Base-by-base conservation (phyloP, 2,329 filamentous ascomycete genomes). In the Hypoxylon sp. region DNA sequence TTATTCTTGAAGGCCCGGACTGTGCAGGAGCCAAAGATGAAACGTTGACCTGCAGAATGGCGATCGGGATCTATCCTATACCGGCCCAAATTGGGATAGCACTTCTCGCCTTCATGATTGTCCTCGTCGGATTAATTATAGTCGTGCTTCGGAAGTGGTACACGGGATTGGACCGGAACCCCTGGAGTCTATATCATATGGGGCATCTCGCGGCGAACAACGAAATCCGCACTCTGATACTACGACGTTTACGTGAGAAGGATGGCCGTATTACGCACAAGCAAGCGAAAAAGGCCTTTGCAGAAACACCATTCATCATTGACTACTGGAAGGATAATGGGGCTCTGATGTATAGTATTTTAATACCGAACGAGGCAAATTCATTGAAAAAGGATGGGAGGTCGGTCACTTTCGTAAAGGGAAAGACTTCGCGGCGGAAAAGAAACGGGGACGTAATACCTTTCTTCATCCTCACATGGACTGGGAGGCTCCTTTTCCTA, bases 171-270 rank as follows among this genome's bases (percentile, higher is more conserved):
- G 71, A 74, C 22, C 75, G 77, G 11, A 79, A 82, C 48, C 82
- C 82, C 1, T 84, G 82, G 82, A 82, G 74, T 61, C 71, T 83
- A 3, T 76, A 76, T 0, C 75, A 79, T 0, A 79, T 83, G 59
- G 78, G 78, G 0, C 74, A 77, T 1, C 75, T 84, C 1, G 74
- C 76, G 0, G 72, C 76, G 2, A 77, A 79, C 58, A 53, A 73
- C 6, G 73, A 77, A 13, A 71, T 82, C 8, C 75, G 75, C n/a
- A 42, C 55, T 6, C 46, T 70, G 11, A 27, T 76, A 7, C 14
- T 78, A 4, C 72, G 75, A 13, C 42, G 55, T 2, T 37, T 71
- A 46, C 58, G 71, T 1, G 61, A 71, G 53, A 46, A 58, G 2
- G 25, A 71, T 10, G 60, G 67, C 3, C 37, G 46, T 25, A 66